Evolutionary conservation across 345 rosid genomes (phyloP), one percentile per base, ranked within the genome.

Genomic region (Eucalyptus fibrosa): DNA sequence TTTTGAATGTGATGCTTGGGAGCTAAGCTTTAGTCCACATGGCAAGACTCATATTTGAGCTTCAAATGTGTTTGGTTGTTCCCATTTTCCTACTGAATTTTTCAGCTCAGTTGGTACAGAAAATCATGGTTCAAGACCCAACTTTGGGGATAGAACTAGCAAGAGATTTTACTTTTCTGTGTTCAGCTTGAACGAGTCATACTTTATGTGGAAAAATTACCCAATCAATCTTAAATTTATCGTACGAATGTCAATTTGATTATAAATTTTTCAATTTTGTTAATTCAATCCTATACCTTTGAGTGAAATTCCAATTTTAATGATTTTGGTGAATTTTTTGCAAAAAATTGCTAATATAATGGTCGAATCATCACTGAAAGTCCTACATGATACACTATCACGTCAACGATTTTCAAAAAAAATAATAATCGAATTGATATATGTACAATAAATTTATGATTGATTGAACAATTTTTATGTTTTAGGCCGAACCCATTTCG

Each of bases 281-380:
- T 4, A 2, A 37, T 72, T 72, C 7, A 72, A 7, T 5, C 26
- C 1, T 34, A 18, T 8, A 69, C 4, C 24, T 37, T 72, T 72
- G 26, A 1, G 3, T 4, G 5, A 37, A 37, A 32, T 16, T 67
- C 3, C 23, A 16, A 67, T 16, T 16, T 9, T 65, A 4, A 8
- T 30, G 19, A n/a, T 65, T n/a, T 6, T 12, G 9, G 34, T 16
- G 6, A 67, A 32, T 18, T 32, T 67, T n/a, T 16, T 16, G 21
- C 40, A 32, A 8, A 65, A 62, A 67, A 34, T 34, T 7, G 40
- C 14, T 17, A 5, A 18, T 23, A 1, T 17, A 19, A 8, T 0
- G 2, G 11, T 6, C 32, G 0, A 14, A 8, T 62, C 5, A 62
- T 62, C 34, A 0, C 18, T 1, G 3, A 7, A 15, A 2, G 3